Evolutionary conservation across 1,284 basidiomycete species (phyloP), one percentile per base, ranked within the genome.

Genomic region (Athelia psychrophila): DNA sequence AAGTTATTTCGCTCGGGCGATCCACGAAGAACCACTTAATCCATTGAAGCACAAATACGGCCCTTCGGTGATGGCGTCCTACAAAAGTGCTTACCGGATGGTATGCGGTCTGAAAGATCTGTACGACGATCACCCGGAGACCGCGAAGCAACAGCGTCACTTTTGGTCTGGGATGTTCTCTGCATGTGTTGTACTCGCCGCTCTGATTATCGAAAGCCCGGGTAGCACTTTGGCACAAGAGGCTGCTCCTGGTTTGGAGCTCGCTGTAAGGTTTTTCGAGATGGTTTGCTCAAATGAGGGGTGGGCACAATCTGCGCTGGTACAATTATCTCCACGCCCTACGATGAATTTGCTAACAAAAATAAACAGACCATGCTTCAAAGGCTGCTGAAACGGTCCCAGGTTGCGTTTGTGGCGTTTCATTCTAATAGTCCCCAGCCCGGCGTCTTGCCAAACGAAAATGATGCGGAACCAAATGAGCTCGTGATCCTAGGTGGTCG

Each of bases 91-190:
- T 2, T 68, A 69, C 51, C 67, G 69, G 10, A 57, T 80, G 32
- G 72, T 77, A 49, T 65, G 65, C 4, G 68, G 69, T 50, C 60
- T 80, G 38, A 64, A 63, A 42, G 66, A 66, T 20, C 51, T 80
- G 30, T 76, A 73, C 52, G 53, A 58, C 2, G 61, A 67, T 18
- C 71, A 78, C 61, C 71, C 71, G 3, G 54, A 56, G 18, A 56
- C 66, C 2, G 61, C 69, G 3, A 58, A 67, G 19, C 59, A 63
- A 36, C 62, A 69, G 16, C 80, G 77, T 75, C 79, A 73, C 58
- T 79, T 81, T 60, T 83, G 80, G 80, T 76, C 78, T 1, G 67
- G 67, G 2, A 60, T 77, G 36, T 80, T 77, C 54, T 77, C 77
- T 2, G 66, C 79, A 10, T 79, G 78, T 52, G 80, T 78, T 30